Evolutionary conservation across 2,329 filamentous ascomycete genomes (phyloP).

Genomic region (Pestalotiopsis sp.): DNA sequence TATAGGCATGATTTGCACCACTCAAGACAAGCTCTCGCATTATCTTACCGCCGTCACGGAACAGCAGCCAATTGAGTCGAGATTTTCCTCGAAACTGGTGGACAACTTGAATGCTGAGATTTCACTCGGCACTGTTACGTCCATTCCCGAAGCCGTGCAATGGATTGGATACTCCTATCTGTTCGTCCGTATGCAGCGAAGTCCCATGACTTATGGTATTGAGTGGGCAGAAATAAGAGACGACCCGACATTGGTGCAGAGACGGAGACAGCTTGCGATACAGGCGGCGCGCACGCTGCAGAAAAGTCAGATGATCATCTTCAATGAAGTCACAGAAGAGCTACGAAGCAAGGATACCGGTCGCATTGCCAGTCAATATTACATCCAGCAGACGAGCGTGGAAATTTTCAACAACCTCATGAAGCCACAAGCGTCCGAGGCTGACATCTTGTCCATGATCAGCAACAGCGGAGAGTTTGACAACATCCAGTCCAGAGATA

Average conservation of each 20-base stretch:
- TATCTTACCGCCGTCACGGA: constrained; percentile 93
- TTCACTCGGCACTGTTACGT: constrained; percentile 90
- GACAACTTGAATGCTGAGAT: constrained; percentile 98
- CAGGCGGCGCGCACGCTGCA: constrained; percentile 87
- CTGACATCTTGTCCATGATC: constrained; percentile 94
- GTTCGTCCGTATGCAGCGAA: constrained; percentile 94
- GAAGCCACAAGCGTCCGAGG: constrained; percentile 82
- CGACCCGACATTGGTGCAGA: constrained; percentile 84
- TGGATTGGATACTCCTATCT: constrained; percentile 99
- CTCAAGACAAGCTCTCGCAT: constrained; percentile 88
- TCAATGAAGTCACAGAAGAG: constrained; percentile 92
- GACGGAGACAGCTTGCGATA: constrained; percentile 83
- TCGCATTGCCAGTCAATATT: constrained; percentile 95
- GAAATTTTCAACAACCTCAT: constrained; percentile 98
- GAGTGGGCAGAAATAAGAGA: constrained; percentile 90
- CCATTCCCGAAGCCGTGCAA: constrained; percentile 88
- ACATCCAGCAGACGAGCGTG: constrained; percentile 90
- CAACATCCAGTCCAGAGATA: constrained; percentile 92
- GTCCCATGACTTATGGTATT: constrained; percentile 90
- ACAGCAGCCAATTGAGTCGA: constrained; percentile 96
- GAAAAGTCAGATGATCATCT: constrained; percentile 98
- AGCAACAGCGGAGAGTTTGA: constrained; percentile 98
- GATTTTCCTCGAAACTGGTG: constrained; percentile 89
- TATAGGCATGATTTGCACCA: constrained; percentile 98
- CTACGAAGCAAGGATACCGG: constrained; percentile 93